Conservation (phyloP, 2,329 filamentous ascomycete species). For the Fusarium sp. region DNA sequence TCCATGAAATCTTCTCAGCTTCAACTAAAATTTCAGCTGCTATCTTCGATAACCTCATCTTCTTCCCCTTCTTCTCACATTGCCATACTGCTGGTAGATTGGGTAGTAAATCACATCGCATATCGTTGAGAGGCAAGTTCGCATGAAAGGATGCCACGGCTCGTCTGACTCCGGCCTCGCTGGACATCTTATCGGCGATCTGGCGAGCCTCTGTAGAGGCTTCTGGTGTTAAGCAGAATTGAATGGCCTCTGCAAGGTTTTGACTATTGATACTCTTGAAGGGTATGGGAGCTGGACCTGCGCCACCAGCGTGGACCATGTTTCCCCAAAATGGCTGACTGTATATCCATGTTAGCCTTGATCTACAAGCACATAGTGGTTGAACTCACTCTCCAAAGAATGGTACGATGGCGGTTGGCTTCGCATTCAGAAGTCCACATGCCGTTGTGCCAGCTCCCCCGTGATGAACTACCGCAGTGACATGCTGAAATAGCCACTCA, state of each 20-base stretch:
- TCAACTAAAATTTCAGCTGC: constrained; percentile 29
- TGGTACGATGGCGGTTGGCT: constrained; percentile 77
- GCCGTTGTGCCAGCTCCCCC: constrained; percentile 81
- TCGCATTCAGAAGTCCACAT: constrained; percentile 74
- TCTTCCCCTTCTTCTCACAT: constrained; percentile 5
- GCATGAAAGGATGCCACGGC: constrained; percentile 42
- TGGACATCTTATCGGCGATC: constrained; percentile 30
- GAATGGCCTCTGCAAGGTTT: constrained; percentile 29
- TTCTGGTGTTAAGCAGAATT: constrained; percentile 11
- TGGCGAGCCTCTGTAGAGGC: constrained; percentile 20
- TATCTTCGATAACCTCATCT: constrained; percentile 29
- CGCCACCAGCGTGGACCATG: constrained; percentile 29
- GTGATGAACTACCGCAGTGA: constrained; percentile 75
- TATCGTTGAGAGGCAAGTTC: constrained; percentile 32
- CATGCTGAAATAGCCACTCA: constrained; percentile 78
- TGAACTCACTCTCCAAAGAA: constrained; percentile 70
- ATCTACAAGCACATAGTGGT: no score
- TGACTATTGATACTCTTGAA: constrained; percentile 21
- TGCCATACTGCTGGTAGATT: constrained; percentile 24
- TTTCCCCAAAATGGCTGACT: constrained; percentile 40
- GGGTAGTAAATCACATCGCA: constrained; percentile 31
- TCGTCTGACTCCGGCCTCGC: constrained; percentile 29
- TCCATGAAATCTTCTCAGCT: constrained; percentile 21
- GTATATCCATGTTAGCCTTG: no score
- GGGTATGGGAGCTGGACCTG: constrained; percentile 27